Percentiles rank a stretch among this genome's conserved stretches.
Conservation (phyloP, 2,329 filamentous ascomycete genomes). For the Beauveria scarabaeidicola region DNA sequence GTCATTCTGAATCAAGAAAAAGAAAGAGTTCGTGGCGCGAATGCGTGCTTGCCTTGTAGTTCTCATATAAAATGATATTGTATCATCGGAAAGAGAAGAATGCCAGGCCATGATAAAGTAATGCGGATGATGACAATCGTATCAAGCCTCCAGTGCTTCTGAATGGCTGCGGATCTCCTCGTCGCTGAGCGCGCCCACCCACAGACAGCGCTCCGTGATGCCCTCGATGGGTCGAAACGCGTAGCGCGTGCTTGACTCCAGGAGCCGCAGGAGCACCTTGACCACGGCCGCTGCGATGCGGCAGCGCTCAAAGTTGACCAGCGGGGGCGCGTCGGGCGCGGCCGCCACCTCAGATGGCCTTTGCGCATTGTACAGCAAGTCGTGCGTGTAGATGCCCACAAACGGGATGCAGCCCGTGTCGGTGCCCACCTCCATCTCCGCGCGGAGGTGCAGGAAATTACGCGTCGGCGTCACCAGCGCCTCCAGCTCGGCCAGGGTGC, state of each 20-base stretch:
- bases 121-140: neutral
- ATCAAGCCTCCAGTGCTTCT: conserved; percentile 36
- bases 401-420: conserved; percentile 75
- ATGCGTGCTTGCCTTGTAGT: too few relatives aligned
- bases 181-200: conserved; percentile 70
- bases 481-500: conserved; percentile 61
- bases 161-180: conserved; percentile 59
- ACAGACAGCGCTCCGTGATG: conserved; percentile 72
- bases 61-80: too few relatives aligned
- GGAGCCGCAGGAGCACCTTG: conserved; percentile 68
- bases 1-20: neutral
- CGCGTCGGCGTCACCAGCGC: conserved; percentile 64
- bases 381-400: conserved; percentile 75
- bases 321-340: conserved; percentile 55
- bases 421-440: conserved; percentile 65
- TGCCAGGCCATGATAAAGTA: neutral
- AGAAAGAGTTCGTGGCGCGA: neutral
- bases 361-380: conserved; percentile 73
- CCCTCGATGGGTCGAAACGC: conserved; percentile 66
- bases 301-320: conserved; percentile 79
- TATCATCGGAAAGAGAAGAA: neutral
- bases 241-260: conserved; percentile 71
- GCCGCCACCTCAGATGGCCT: conserved; percentile 66
- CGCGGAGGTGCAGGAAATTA: conserved; percentile 68
- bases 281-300: conserved; percentile 68